phyloP scores from a whole-genome alignment of 225 moss, liverwort and hornwort genomes.

The Thuidium tamariscinum region DNA sequence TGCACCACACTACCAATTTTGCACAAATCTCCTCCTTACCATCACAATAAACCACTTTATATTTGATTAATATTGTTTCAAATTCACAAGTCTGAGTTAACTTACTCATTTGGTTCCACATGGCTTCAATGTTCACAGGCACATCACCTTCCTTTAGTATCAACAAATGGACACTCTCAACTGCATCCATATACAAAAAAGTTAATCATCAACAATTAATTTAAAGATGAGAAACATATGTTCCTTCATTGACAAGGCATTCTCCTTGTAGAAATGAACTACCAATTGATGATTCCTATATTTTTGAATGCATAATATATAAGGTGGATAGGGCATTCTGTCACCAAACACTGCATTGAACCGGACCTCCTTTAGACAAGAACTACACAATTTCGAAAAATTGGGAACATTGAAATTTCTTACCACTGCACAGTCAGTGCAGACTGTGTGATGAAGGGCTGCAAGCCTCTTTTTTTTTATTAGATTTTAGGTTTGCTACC shows the following conservation, averaged over 20 bases:
- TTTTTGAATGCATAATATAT: neutral
- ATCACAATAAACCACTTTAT: neutral
- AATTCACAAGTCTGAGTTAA: neutral
- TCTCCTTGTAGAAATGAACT: neutral
- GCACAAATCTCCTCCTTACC: neutral
- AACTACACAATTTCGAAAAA: no score
- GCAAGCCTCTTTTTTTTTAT: no score
- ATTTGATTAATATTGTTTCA: neutral
- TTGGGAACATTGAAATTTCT: no score
- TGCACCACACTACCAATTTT: neutral
- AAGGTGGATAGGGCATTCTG: no score
- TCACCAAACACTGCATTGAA: no score
- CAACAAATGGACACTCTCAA: neutral
- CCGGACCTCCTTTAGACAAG: no score
- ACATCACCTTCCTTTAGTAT: neutral
- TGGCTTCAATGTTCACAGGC: no score
- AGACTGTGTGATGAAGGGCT: no score
- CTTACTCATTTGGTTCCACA: neutral
- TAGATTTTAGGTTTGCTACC: no score
- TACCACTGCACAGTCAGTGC: no score
- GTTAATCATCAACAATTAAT: no score
- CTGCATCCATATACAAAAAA: neutral
- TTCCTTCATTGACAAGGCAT: neutral
- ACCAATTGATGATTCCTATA: neutral
- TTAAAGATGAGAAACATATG: accelerated